These are phyloP conservation scores for Cercophora sp. DNA, from an alignment of 495 filamentous ascomycete species.

Conservation along the genomic window DNA sequence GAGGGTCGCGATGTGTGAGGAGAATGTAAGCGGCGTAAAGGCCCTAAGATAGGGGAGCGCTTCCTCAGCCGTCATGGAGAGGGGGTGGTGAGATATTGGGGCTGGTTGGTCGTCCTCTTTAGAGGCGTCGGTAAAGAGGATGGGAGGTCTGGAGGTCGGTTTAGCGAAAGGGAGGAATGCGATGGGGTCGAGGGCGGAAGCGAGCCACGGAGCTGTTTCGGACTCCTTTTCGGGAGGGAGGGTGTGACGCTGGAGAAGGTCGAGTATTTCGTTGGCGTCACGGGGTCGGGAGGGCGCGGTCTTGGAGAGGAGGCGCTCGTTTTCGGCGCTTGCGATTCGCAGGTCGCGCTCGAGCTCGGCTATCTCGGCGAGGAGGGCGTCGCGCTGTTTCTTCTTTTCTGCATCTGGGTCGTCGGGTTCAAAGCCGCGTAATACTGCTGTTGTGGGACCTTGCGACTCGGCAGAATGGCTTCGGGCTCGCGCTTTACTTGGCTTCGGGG, in stretches of 20 bases:
- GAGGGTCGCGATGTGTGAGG: conserved; percentile 43
- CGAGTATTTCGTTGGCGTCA: conserved; percentile 32
- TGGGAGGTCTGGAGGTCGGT: conserved; percentile 12
- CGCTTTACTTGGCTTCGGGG: conserved; percentile 3
- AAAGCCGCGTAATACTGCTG: conserved; percentile 31
- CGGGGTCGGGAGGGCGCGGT: conserved; percentile 16
- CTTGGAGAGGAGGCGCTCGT: conserved; percentile 34
- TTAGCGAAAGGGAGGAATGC: conserved; percentile 49
- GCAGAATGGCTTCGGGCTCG: background rate
- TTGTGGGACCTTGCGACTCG: conserved; percentile 4
- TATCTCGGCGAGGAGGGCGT: conserved; percentile 36
- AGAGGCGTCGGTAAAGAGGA: background rate
- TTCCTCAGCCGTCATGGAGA: conserved; percentile 46
- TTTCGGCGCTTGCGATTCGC: conserved; percentile 31
- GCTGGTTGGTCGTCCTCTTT: conserved; percentile 23
- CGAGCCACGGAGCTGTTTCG: conserved; percentile 29
- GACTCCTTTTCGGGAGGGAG: conserved; percentile 30
- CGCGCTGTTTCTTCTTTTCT: conserved; percentile 36
- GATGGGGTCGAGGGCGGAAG: conserved; percentile 41
- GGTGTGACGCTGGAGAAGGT: conserved; percentile 34
- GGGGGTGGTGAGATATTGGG: conserved; percentile 49
- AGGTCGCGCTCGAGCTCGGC: conserved; percentile 36
- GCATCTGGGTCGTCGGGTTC: conserved; percentile 33
- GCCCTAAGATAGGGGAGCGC: conserved; percentile 54
- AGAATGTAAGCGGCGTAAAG: conserved; percentile 53